phyloP scores from a whole-genome alignment of 1,139 yeast species.

The Sugiyamaella neomexicana region DNA sequence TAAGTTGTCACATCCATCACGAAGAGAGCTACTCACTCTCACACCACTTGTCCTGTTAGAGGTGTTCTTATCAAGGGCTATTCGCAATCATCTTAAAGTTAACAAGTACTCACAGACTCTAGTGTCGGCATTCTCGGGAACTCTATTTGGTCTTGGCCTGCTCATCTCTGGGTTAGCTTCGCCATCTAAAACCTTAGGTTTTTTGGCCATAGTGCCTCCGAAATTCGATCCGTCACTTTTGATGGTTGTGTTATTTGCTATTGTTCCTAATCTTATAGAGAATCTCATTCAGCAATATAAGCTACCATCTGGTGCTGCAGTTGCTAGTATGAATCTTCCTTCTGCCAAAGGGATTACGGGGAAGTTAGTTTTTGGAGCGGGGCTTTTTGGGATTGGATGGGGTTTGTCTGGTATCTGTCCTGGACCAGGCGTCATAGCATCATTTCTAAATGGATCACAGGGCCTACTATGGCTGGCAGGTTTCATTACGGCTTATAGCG shows the following conservation, averaged over 20 bases:
- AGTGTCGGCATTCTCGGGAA: conserved; percentile 42
- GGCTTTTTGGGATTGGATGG: conserved; percentile 51
- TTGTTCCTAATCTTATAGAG: conserved; percentile 45
- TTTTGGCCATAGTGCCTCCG: conserved; percentile 42
- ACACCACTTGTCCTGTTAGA: conserved; percentile 20
- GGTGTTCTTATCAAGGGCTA: conserved; percentile 19
- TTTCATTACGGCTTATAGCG: conserved; percentile 24
- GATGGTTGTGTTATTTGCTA: conserved; percentile 46
- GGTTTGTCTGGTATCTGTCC: conserved; percentile 51
- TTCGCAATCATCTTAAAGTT: conserved; percentile 21
- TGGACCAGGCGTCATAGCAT: conserved; percentile 46
- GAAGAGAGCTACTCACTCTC: conserved; percentile 20
- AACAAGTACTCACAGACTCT: conserved; percentile 27
- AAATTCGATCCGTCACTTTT: conserved; percentile 49
- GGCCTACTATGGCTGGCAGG: conserved; percentile 32
- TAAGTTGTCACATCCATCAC: conserved; percentile 24
- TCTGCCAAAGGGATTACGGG: conserved; percentile 30
- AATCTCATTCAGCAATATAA: conserved; percentile 24
- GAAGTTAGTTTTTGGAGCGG: conserved; percentile 43
- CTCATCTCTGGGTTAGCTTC: conserved; percentile 48
- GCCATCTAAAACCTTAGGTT: conserved; percentile 48
- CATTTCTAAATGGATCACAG: conserved; percentile 27
- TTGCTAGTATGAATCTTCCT: conserved; percentile 32
- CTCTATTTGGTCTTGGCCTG: conserved; percentile 48
- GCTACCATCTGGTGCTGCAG: conserved; percentile 24